Evolutionary conservation across 106 monocot genomes (phyloP), one percentile per base, ranked within the genome.

Genomic region (Triglochin maritima): DNA sequence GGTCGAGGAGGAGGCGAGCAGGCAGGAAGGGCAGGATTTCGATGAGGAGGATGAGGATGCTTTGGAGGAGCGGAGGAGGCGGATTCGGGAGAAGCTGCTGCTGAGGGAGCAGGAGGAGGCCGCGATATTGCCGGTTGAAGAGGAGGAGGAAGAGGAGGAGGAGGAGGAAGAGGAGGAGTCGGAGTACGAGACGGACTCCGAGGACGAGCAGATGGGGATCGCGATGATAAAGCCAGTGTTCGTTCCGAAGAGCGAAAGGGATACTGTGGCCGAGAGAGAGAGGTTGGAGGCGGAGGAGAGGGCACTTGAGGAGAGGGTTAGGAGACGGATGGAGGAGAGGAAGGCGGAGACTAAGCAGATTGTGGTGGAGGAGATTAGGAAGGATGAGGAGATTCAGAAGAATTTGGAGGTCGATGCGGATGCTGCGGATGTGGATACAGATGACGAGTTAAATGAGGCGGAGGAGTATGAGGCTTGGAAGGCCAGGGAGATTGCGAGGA

Each of bases 391-490:
- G 60, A 83, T 96, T 17, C 85, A 79, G 79, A 87, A 86, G 83
- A 88, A 90, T 71, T 54, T 96, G 67, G 90, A 94, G 57, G 68
- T 66, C 17, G 95, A 96, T 51, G 95, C 87, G 0, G 68, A 90
- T 45, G 67, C 76, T 13, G 87, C 72, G 8, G 95, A 96, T 73
- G 83, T 96, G 43, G 90, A 96, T 44, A 96, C 95, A 2, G 95
- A 96, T 51, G 95, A 96, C 65, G 95, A 96, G 47, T 29, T 86
- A 64, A 90, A 96, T 63, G 95, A 96, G 76, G 95, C 90, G 7
- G 87, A 96, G 58, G 95, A 96, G 71, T 96, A 96, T 9, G 90
- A 96, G 69, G 83, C 95, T 10, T 96, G 95, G 95, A 96, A 96
- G 74, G 79, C 47, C 42, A 72, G 95, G 49, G 95, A 96, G 72